Percentiles rank a stretch among this genome's conserved stretches.
These are phyloP conservation scores for Flaveria linearis DNA, from an alignment of 129 eudicot species.

Conservation along the genomic window DNA sequence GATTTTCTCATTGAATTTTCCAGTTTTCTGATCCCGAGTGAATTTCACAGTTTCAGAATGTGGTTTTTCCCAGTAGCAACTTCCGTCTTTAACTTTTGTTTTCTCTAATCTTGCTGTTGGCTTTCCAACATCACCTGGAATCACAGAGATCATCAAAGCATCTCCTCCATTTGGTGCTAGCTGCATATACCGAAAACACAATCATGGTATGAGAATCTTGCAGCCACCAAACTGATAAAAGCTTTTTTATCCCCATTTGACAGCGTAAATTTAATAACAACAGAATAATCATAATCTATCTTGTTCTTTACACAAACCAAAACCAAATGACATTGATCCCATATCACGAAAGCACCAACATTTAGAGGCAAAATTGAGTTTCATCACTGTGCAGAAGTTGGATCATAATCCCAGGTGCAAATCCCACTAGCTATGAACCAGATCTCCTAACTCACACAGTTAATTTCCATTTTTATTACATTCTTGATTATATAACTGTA, in stretches of 20 bases:
- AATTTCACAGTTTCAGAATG: constrained; percentile 74
- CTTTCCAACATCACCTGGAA: constrained; percentile 80
- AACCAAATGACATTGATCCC: not conserved
- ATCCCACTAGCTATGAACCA: constrained; percentile 11
- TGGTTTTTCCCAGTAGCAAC: constrained; percentile 89
- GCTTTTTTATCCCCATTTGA: too few relatives aligned
- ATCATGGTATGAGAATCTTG: constrained; percentile 4
- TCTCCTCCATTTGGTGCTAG: constrained; percentile 59
- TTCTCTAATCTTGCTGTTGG: constrained; percentile 79
- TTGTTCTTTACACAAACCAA: constrained; percentile 1
- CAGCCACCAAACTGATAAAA: constrained; percentile 13
- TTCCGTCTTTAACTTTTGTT: constrained; percentile 65
- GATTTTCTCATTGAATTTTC: constrained; percentile 75
- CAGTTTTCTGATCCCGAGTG: constrained; percentile 64
- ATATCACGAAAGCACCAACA: not conserved
- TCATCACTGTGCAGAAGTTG: not conserved
- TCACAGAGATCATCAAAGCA: constrained; percentile 71
- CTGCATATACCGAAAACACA: constrained; percentile 37
- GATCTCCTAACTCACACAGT: constrained; percentile 20
- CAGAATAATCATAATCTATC: not conserved
- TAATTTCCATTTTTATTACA: not conserved
- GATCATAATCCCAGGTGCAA: not conserved
- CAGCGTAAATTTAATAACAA: too few relatives aligned
- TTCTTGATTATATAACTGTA: not conserved
- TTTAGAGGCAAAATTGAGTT: not conserved